Percentiles rank a stretch among this genome's conserved stretches.
Conservation (phyloP, 257 asterid genomes). For the Solanum virginianum region DNA sequence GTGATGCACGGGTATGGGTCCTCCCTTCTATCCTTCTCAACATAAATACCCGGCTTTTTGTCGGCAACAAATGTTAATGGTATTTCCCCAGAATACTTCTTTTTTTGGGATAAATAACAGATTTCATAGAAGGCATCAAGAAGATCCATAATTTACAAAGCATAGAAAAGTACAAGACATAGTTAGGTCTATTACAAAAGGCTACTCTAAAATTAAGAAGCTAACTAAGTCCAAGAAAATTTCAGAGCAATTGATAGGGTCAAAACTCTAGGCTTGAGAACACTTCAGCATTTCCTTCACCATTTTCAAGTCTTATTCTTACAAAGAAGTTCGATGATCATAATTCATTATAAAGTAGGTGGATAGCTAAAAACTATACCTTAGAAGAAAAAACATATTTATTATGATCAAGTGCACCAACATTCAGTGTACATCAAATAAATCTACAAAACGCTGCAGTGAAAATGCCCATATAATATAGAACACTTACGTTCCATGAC, state of each 20-base stretch:
- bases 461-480: no score
- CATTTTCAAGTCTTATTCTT: not conserved
- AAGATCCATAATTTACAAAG: no score
- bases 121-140: no score
- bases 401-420: not conserved
- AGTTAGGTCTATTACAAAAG: no score
- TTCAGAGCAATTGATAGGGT: no score
- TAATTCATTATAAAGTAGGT: not conserved
- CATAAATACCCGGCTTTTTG: not conserved
- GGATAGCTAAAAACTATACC: not conserved
- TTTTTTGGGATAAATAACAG: no score
- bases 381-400: not conserved
- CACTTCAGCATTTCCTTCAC: not conserved
- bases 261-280: no score
- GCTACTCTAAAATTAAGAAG: no score
- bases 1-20: not conserved
- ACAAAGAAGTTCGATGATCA: not conserved
- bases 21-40: not conserved
- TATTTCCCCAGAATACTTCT: not conserved
- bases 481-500: no score
- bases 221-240: no score
- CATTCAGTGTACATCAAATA: not conserved
- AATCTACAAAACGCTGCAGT: no score
- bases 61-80: not conserved
- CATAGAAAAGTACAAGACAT: no score